Evolutionary conservation across 495 filamentous ascomycete species (phyloP).

Genomic region (Stereocaulon alpinum): DNA sequence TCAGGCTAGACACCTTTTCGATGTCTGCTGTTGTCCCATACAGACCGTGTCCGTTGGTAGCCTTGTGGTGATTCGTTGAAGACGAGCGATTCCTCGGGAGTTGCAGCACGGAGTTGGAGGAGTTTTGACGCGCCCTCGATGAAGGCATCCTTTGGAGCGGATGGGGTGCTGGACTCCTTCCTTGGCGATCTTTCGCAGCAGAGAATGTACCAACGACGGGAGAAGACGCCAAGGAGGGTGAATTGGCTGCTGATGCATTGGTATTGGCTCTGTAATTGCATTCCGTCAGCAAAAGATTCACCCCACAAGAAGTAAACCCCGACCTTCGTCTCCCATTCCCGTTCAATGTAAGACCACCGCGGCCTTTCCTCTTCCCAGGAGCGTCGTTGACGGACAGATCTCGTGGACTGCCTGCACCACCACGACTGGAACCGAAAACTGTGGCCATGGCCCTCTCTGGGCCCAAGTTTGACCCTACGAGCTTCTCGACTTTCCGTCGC

Average conservation of each 20-base stretch:
- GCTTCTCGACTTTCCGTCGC: constrained; percentile 69
- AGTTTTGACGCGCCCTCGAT: constrained; percentile 59
- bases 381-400: constrained; percentile 53
- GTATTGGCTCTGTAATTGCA: constrained; percentile 37
- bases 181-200: constrained; percentile 35
- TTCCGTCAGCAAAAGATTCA: neutral
- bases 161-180: constrained; percentile 39
- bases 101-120: constrained; percentile 44
- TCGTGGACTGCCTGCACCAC: constrained; percentile 46
- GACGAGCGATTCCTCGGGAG: constrained; percentile 45
- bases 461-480: constrained; percentile 40
- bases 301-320: constrained; percentile 19
- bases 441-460: constrained; percentile 62
- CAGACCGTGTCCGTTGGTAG: constrained; percentile 22
- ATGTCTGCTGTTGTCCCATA: constrained; percentile 26
- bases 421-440: constrained; percentile 36
- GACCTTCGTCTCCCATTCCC: constrained; percentile 63
- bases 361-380: constrained; percentile 54
- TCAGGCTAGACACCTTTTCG: constrained; percentile 29
- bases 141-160: constrained; percentile 44
- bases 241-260: constrained; percentile 42
- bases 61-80: constrained; percentile 48
- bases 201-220: constrained; percentile 56
- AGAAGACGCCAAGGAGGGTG: constrained; percentile 62
- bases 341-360: constrained; percentile 47